Base-by-base conservation (phyloP, 1,284 basidiomycete genomes). In the Phylloboletellus chloephorus region DNA sequence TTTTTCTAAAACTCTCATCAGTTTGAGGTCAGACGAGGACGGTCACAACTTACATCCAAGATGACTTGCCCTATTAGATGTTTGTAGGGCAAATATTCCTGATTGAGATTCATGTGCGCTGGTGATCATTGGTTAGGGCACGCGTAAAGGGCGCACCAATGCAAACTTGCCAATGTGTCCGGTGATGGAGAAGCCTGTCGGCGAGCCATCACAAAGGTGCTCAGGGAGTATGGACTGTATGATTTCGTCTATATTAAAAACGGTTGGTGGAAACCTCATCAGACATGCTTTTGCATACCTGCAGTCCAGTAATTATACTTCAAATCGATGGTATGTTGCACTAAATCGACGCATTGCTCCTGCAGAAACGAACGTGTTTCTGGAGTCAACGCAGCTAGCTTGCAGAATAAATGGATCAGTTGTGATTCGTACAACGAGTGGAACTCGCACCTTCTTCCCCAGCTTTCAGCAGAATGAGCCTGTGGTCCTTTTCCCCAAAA, bases 81-180 rank as follows among this genome's bases (percentile, higher is more conserved):
- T 59, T 92, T 92, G 67, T 88, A 98, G 3, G 93, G 92, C 20
- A 96, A 61, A 67, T 93, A 98, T 60, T 94, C 86, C 20, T 85
- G 79, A 46, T 87, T 79, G 17, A 98, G 73, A 59, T 99, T 99
- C 45, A 98, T 67, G 59, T 98, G 96, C 1, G 79, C 81, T 81
- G 33, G 32, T 34, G 17, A 39, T 11, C 37, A 37, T 32, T 39
- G 16, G 28, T 51, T 10, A 47, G 19, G 30, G 17, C 13, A 26
- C 15, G 17, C 30, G 10, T 9, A 12, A 34, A 20, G 13, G 9
- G 24, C 21, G 21, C 7, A 30, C 26, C 37, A 15, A 15, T 33
- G 22, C 7, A 31, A 3, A 54, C 74, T 43, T 52, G 87, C 90
- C 92, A 41, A 98, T 83, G 63, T 98, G 96, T 0, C 96, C 95